Evolutionary conservation across 805 yeast species (phyloP).

Genomic region (Kodamaea kakaduensis): DNA sequence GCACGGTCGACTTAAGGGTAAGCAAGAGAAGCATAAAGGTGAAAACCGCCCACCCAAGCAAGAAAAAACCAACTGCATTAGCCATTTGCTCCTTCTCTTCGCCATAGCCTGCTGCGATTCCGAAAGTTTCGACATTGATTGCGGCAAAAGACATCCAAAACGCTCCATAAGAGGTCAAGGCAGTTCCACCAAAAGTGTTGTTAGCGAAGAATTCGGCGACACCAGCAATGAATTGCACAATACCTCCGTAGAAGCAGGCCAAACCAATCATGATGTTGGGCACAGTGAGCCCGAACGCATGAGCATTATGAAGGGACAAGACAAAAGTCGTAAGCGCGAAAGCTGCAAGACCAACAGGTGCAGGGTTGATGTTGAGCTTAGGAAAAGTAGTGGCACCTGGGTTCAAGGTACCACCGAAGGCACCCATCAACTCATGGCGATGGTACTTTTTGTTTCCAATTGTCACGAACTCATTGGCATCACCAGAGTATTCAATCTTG

Average conservation of each 20-base stretch:
- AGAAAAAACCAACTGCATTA: slow-evolving; percentile 55
- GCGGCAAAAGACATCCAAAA: slow-evolving; percentile 52
- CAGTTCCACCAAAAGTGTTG: slow-evolving; percentile 54
- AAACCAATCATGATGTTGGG: slow-evolving; percentile 45
- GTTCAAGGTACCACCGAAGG: slow-evolving; percentile 58
- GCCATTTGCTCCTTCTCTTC: slow-evolving; percentile 38
- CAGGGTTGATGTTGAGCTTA: slow-evolving; percentile 47
- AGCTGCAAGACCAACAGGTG: slow-evolving; percentile 51
- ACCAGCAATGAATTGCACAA: slow-evolving; percentile 48
- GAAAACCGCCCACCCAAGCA: slow-evolving; percentile 63
- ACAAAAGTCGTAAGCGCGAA: slow-evolving; percentile 46
- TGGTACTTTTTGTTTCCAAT: slow-evolving; percentile 42
- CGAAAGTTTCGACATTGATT: slow-evolving; percentile 52
- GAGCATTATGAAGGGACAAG: slow-evolving; percentile 43
- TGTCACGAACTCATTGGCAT: slow-evolving; percentile 39
- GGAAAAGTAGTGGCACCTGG: slow-evolving; percentile 46
- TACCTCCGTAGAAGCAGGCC: slow-evolving; percentile 47
- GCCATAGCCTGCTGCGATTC: slow-evolving; percentile 45
- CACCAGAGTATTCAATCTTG: slow-evolving; percentile 20
- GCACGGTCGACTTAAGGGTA: slow-evolving; percentile 48
- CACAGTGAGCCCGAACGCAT: slow-evolving; percentile 42
- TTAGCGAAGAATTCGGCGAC: slow-evolving; percentile 48
- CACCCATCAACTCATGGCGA: slow-evolving; percentile 54
- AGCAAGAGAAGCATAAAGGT: slow-evolving; percentile 54
- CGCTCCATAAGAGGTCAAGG: slow-evolving; percentile 51